Evolutionary conservation across 2,329 filamentous ascomycete genomes (phyloP).

Genomic region (Fusarium staphyleae): DNA sequence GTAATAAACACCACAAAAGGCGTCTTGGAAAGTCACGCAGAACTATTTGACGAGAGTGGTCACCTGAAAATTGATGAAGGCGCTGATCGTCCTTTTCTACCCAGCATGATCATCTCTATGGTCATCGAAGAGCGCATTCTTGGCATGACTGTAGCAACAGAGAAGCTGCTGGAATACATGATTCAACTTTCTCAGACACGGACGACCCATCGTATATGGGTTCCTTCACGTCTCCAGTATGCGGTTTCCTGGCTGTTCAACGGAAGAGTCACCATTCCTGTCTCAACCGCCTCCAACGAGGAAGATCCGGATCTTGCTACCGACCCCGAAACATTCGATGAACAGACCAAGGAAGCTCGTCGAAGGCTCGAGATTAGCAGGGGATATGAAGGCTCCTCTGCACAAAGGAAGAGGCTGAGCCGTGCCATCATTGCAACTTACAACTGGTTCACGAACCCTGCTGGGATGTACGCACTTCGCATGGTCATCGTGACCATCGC

Average conservation of each 20-base stretch:
- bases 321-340: constrained; percentile 41
- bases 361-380: constrained; percentile 49
- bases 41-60: constrained; percentile 53
- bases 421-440: constrained; percentile 43
- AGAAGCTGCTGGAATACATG: constrained; percentile 49
- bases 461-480: constrained; percentile 56
- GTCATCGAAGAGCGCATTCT: constrained; percentile 55
- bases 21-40: constrained; percentile 49
- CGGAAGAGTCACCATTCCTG: constrained; percentile 26
- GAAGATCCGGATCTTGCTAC: constrained; percentile 18
- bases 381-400: constrained; percentile 21
- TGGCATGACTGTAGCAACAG: constrained; percentile 36
- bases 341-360: constrained; percentile 46
- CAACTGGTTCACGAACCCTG: constrained; percentile 52
- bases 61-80: constrained; percentile 42
- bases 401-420: constrained; percentile 30
- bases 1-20: constrained; percentile 48
- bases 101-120: constrained; percentile 55
- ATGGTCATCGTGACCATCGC: constrained; percentile 57
- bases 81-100: constrained; percentile 40
- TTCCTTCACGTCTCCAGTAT: constrained; percentile 50
- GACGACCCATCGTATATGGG: constrained; percentile 50
- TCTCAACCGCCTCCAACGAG: constrained; percentile 28
- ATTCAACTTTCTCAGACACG: constrained; percentile 47
- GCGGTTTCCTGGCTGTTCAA: constrained; percentile 49